A percentile compares a stretch with the other conserved stretches of the same genome.
Conservation (phyloP, 805 yeast species). For the Pichia rugopelliculosa region DNA sequence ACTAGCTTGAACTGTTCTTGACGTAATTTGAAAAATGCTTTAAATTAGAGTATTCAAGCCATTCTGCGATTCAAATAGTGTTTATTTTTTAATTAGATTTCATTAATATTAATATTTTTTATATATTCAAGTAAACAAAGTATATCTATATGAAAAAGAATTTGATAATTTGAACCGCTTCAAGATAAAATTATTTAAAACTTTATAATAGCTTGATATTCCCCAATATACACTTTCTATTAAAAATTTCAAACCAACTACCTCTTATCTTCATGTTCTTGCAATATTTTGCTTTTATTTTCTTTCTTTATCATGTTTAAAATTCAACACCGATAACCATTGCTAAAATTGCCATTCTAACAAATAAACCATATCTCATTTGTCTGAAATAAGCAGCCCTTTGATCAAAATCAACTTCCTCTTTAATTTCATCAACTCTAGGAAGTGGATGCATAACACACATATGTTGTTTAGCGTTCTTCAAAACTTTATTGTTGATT, state of each 20-base stretch:
- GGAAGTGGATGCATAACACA: slow-evolving; percentile 99
- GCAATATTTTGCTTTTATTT: too few species aligned
- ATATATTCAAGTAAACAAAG: not conserved
- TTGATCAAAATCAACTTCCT: slow-evolving; percentile 98
- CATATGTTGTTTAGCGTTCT: slow-evolving; percentile 96
- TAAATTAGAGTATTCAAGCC: too few species aligned
- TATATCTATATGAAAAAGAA: not conserved
- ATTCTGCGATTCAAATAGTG: too few species aligned
- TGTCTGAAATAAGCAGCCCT: slow-evolving; percentile 99
- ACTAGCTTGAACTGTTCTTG: too few species aligned
- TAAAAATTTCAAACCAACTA: too few species aligned
- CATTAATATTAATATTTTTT: not conserved
- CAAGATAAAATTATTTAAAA: not conserved
- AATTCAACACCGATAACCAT: slow-evolving; percentile 96
- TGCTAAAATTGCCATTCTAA: slow-evolving; percentile 97
- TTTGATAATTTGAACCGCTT: too few species aligned
- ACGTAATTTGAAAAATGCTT: too few species aligned
- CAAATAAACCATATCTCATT: slow-evolving; percentile 96
- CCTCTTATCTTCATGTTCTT: too few species aligned
- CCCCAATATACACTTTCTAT: slow-evolving; percentile 14
- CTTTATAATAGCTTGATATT: slow-evolving; percentile 4
- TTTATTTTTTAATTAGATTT: not conserved
- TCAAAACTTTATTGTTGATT: slow-evolving; percentile 85
- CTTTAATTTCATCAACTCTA: slow-evolving; percentile 91
- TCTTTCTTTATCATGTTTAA: slow-evolving; percentile 23